Conservation (phyloP, 2,329 filamentous ascomycete genomes). For the Fusarium xyrophilum region DNA sequence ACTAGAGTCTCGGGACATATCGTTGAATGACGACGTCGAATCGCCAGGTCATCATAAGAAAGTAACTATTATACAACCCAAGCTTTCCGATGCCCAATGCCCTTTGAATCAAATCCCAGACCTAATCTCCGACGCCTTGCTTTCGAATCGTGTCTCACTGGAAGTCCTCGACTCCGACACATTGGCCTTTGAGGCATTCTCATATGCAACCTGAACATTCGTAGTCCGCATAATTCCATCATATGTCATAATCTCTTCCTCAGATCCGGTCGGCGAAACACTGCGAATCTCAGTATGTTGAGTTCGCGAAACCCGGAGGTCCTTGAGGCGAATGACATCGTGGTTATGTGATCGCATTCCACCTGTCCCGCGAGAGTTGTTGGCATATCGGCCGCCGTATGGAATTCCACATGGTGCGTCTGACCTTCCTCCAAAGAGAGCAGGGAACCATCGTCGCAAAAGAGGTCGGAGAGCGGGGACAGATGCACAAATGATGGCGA, state of each 20-base stretch:
- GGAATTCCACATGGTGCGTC: conserved; percentile 19
- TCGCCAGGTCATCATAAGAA: background rate
- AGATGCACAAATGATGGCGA: conserved; percentile 47
- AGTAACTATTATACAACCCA: background rate
- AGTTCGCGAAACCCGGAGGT: conserved; percentile 21
- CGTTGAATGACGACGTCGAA: background rate
- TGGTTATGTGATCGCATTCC: conserved; percentile 22
- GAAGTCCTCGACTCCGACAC: conserved; percentile 16
- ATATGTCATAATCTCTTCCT: conserved; percentile 52
- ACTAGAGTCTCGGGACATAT: accelerated
- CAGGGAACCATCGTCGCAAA: conserved; percentile 44
- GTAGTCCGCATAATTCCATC: conserved; percentile 50
- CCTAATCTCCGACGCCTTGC: conserved; percentile 8
- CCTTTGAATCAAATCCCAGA: background rate
- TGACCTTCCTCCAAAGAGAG: conserved; percentile 37
- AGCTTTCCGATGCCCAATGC: too few relatives aligned
- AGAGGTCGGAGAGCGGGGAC: conserved; percentile 48
- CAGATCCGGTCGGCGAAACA: conserved; percentile 45
- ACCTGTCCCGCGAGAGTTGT: conserved; percentile 30
- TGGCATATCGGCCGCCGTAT: conserved; percentile 17
- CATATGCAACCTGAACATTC: conserved; percentile 39
- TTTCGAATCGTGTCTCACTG: conserved; percentile 23
- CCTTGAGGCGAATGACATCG: conserved; percentile 33
- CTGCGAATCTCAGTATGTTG: conserved; percentile 47
- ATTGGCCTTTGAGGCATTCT: conserved; percentile 23